phyloP scores from a whole-genome alignment of 768 basidiomycete species.

The Tylopilus plumbeoviolaceoides region DNA sequence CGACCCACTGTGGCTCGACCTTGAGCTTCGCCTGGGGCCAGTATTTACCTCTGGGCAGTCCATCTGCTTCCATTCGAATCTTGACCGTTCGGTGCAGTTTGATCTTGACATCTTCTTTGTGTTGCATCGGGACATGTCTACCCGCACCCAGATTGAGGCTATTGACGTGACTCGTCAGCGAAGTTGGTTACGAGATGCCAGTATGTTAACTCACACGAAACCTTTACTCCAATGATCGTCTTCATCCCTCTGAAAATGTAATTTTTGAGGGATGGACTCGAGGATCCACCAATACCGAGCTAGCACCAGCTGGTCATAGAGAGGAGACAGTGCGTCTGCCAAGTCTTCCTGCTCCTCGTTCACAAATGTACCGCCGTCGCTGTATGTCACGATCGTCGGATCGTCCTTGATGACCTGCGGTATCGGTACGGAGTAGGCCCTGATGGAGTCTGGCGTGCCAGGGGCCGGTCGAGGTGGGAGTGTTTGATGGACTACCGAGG shows the following conservation, averaged over 20 bases:
- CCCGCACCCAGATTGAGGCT: conserved; percentile 40
- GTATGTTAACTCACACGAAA: conserved; percentile 15
- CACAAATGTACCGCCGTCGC: conserved; percentile 21
- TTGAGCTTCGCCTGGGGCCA: conserved; percentile 37
- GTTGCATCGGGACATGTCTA: conserved; percentile 40
- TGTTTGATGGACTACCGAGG: conserved; percentile 33
- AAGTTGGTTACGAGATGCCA: not conserved
- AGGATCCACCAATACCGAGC: conserved; percentile 61
- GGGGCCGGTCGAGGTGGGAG: conserved; percentile 11
- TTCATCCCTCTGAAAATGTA: conserved; percentile 26
- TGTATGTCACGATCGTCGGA: conserved; percentile 15
- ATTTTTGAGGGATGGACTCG: conserved; percentile 45
- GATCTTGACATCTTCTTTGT: conserved; percentile 33
- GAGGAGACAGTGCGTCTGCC: conserved; percentile 46
- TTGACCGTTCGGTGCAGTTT: conserved; percentile 48
- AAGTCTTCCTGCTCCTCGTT: conserved; percentile 64
- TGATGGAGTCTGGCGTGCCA: conserved; percentile 9
- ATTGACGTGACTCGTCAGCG: no score
- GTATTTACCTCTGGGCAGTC: conserved; percentile 33
- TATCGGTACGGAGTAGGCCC: conserved; percentile 6
- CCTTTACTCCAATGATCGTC: conserved; percentile 13
- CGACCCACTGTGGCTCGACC: conserved; percentile 39
- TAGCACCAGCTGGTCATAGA: conserved; percentile 51
- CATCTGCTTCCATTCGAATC: conserved; percentile 48
- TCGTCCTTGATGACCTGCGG: conserved; percentile 16